phyloP scores from a whole-genome alignment of 768 basidiomycete genomes.

The Mycena metata region DNA sequence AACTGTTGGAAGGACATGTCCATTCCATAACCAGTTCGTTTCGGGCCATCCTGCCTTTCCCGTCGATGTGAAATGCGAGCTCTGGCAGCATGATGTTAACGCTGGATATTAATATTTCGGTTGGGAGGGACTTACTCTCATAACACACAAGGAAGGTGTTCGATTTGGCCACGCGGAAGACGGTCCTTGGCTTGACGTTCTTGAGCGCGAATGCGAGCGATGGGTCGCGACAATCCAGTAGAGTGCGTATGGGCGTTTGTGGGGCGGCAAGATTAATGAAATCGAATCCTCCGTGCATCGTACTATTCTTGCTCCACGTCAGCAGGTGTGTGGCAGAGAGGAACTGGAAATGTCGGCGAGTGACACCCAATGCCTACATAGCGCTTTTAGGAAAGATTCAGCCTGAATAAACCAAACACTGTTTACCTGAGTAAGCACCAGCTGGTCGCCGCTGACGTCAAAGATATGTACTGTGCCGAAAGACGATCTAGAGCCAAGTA shows the following conservation, averaged over 20 bases:
- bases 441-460: constrained; percentile 49
- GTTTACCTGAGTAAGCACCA: background rate
- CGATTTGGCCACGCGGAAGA: constrained; percentile 73
- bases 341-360: constrained; percentile 84
- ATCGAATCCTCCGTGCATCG: constrained; percentile 35
- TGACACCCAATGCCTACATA: constrained; percentile 52
- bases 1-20: constrained; percentile 78
- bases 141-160: constrained; percentile 83
- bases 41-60: constrained; percentile 78
- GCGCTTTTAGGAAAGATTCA: no score
- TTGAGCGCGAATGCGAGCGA: constrained; percentile 60
- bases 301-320: constrained; percentile 31
- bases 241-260: constrained; percentile 71
- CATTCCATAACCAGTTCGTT: constrained; percentile 80
- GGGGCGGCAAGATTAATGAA: constrained; percentile 73
- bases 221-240: constrained; percentile 78
- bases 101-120: background rate
- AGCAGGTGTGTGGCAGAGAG: constrained; percentile 57
- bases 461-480: constrained; percentile 83
- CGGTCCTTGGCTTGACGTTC: constrained; percentile 76
- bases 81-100: constrained; percentile 54
- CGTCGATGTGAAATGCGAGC: constrained; percentile 86
- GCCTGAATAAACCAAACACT: background rate
- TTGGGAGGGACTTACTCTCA: constrained; percentile 64
- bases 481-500: no score